A percentile compares a stretch with the other conserved stretches of the same genome.
Conservation (phyloP, 345 rosid species). For the Gossypium anomalum region DNA sequence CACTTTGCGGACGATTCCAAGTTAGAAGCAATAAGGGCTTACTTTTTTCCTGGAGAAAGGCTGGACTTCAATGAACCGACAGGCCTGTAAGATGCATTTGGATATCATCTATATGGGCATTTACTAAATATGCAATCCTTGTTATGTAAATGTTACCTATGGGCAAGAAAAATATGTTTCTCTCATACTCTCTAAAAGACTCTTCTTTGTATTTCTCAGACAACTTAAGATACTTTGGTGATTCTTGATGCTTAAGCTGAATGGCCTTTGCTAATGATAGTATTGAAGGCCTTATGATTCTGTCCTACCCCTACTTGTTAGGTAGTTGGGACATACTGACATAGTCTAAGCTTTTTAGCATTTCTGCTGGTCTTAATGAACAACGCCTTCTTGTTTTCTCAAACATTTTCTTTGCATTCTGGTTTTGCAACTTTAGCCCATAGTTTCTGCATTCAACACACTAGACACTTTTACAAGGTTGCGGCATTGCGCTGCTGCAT, state of each 20-base stretch:
- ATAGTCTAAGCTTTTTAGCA: neutral
- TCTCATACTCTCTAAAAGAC: neutral
- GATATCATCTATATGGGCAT: neutral
- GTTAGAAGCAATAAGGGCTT: neutral
- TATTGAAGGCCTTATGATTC: neutral
- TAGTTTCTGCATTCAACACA: neutral
- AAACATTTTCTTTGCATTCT: neutral
- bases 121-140: neutral
- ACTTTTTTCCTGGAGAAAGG: neutral
- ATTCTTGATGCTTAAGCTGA: neutral
- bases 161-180: neutral
- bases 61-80: neutral
- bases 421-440: neutral
- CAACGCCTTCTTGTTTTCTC: neutral
- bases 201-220: neutral
- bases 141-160: neutral
- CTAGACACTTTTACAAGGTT: neutral
- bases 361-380: neutral
- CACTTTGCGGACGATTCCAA: neutral
- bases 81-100: neutral
- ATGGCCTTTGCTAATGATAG: neutral
- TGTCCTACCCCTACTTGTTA: neutral
- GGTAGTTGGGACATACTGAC: neutral
- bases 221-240: neutral
- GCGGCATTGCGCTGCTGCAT: slow-evolving; percentile 2